Conservation (phyloP, 768 basidiomycete species). For the Tulasnella sp. region DNA sequence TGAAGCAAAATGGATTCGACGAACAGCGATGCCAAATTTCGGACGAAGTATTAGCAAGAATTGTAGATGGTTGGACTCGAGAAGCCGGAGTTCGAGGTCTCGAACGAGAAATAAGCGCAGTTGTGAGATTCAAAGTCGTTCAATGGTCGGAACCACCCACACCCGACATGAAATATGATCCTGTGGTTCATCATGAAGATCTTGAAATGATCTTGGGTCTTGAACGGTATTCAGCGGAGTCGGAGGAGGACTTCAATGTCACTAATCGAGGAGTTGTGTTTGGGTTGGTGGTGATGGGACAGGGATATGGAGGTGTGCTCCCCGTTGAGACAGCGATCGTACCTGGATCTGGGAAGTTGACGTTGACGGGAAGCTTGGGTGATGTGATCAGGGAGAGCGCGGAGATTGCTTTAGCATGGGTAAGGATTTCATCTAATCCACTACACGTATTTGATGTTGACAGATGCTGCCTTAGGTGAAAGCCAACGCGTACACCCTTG, state of each 20-base stretch:
- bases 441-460: neutral
- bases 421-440: slow-evolving; percentile 28
- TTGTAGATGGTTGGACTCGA: slow-evolving; percentile 70
- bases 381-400: slow-evolving; percentile 86
- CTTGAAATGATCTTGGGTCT: slow-evolving; percentile 78
- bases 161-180: slow-evolving; percentile 35
- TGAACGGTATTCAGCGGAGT: slow-evolving; percentile 55
- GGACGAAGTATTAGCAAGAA: slow-evolving; percentile 53
- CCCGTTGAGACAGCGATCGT: slow-evolving; percentile 73
- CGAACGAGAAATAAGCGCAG: slow-evolving; percentile 72
- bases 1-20: too few species aligned
- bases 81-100: slow-evolving; percentile 89
- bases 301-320: slow-evolving; percentile 73
- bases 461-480: too few species aligned
- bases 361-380: slow-evolving; percentile 72
- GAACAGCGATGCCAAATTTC: slow-evolving; percentile 52
- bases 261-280: slow-evolving; percentile 66
- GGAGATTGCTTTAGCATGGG: slow-evolving; percentile 84
- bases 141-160: slow-evolving; percentile 58
- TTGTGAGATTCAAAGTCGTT: slow-evolving; percentile 87
- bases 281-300: slow-evolving; percentile 77
- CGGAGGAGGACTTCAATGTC: slow-evolving; percentile 64
- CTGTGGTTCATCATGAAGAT: slow-evolving; percentile 50
- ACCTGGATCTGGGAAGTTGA: slow-evolving; percentile 61
- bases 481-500: slow-evolving; percentile 64